Base-by-base conservation (phyloP, 371 early-diverging fungal genomes). In the Gilbertella persicaria region DNA sequence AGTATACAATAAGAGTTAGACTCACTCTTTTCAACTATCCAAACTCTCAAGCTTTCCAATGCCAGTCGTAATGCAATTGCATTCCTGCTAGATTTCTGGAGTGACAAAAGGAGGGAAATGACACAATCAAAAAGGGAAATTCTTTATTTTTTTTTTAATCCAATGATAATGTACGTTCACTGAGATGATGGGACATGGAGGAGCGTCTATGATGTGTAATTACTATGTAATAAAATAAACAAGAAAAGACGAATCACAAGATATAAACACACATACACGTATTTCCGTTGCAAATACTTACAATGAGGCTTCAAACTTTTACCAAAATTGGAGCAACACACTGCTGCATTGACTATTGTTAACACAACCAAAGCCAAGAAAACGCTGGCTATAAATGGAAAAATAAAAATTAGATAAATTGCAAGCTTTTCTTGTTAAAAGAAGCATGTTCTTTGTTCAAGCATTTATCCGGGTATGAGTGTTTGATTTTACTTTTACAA, bases 11-110 rank as follows among this genome's bases (percentile, higher is more conserved):
- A 39, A 50, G 39, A 26, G 50, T 40, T 40, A 39, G 19, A 50
- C 39, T 39, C 19, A 28, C 50, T 29, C 17, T 50, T 50, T 39
- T 50, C 17, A 50, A 39, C 40, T 50, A 39, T 40, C 40, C 25
- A 47, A 47, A 47, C 48, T 47, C 48, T 47, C 48, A 47, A 47
- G 47, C 47, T 47, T 47, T 47, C 36, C 47, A 33, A 24, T 44
- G 44, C 23, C 28, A 44, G 25, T 44, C 28, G 44, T 44, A 44
- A 25, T 37, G 26, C 25, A 47, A 47, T 47, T 47, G 37, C 37
- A 47, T 47, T 36, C 38, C 38, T 37, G 48, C 48, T 47, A 47
- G 37, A 37, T 47, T 47, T 47, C 48, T 47, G 48, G 48, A 47
- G 48, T 19, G 28, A 9, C n/a, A n/a, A n/a, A n/a, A n/a, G n/a